Base-by-base conservation (phyloP, 164 flowering plant species). In the Tinospora cordifolia region DNA sequence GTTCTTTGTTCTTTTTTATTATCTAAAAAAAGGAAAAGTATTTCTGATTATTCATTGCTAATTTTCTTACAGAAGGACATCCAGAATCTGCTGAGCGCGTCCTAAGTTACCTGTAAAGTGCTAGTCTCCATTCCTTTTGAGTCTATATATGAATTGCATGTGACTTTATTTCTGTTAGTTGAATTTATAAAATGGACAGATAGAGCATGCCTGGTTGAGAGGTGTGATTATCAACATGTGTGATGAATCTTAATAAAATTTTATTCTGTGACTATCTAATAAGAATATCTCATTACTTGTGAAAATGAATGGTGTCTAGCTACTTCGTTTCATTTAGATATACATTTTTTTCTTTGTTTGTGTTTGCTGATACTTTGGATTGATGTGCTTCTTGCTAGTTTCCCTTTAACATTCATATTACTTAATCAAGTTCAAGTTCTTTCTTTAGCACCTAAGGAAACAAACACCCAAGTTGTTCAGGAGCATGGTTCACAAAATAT, bases 21-120 rank as follows among this genome's bases (percentile, higher is more conserved):
- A n/a, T n/a, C n/a, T 14, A 36, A 64, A 36, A 15, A 58, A 13
- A 3, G 41, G 36, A 36, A 9, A 64, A 25, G 4, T 62, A 54
- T 64, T 13, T 22, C 72, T 77, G 30, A 74, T 58, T 70, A 15
- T 65, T 66, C 24, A 19, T 65, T 71, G 8, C 6, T 65, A 44
- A 30, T 75, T 25, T 25, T 68, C 67, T 72, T 81, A 80, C 91
- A 89, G 93, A 85, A 84, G 70, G 90, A 87, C 79, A 86, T 89
- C 67, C 78, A 86, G 67, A 83, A 77, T 12, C 85, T 86, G 47
- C 65, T 88, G 80, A 81, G 69, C 68, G 79, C 81, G 65, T 74
- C 86, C 21, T 85, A 65, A 81, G 60, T 63, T 62, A n/a, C n/a
- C 15, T 2, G 22, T 6, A 36, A 34, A 30, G 67, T 1, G 59